Base-by-base conservation (phyloP, 352 stramenopile species). In the Pythium folliculosum region DNA sequence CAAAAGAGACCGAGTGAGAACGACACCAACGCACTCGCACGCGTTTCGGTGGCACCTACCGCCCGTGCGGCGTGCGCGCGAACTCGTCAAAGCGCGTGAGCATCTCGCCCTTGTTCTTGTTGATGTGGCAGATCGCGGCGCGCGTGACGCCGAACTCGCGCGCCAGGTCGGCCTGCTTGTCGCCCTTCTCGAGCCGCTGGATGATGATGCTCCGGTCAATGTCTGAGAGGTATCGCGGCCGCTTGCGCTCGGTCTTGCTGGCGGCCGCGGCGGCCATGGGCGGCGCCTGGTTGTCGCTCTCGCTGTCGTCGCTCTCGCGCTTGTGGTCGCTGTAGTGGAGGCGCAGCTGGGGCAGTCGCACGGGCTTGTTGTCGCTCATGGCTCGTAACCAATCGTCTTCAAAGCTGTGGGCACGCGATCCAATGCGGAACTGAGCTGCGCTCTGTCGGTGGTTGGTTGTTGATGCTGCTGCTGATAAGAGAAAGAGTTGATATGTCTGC, bases 61-160 rank as follows among this genome's bases (percentile, higher is more conserved):
- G 48, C 44, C 65, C 65, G 40, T 59, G 57, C 9, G 65, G 40
- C n/a, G 65, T 59, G 7, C 51, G 49, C 2, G 65, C 65, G 44
- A 71, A 71, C n/a, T 38, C 65, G 32, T 88, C 80, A 69, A 84
- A 89, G 44, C 81, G 81, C 22, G 80, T 80, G 23, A 91, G 73
- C 62, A 91, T 88, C 65, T 88, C 81, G 3, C 77, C 80, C 47
- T 75, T 75, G 56, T 91, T 90, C 65, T 91, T 91, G 61, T 91
- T 91, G 64, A 91, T 91, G 66, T 89, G 81, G 60, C 83, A 91
- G 58, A 91, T 88, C 27, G 82, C 82, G 2, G 82, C 81, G 12
- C 82, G 65, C 23, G 83, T 90, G 22, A 91, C 81, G 32, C 82
- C 80, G 45, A 88, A 89, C 50, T 91, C 82, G 3, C 80, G 73